Evolutionary conservation across 345 rosid genomes (phyloP).

Genomic region (Luvunga scandens): DNA sequence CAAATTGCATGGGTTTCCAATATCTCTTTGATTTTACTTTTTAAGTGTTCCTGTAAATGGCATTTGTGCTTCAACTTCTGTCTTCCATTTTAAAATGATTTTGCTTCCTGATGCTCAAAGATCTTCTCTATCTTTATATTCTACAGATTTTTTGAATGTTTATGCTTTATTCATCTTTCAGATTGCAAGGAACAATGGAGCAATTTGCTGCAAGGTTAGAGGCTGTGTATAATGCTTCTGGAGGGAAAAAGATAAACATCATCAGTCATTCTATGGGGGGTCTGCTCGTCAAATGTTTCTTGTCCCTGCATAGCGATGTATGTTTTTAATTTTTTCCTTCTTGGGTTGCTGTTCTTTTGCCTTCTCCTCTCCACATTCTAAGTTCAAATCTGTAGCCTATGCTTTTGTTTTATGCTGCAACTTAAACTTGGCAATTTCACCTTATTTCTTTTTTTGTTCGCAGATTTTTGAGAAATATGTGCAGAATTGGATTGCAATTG

Average conservation of each 20-base stretch:
- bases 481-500: constrained; percentile 92
- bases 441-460: constrained; percentile 1
- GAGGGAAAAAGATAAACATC: constrained; percentile 83
- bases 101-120: not conserved
- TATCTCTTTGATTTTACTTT: not conserved
- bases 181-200: constrained; percentile 75
- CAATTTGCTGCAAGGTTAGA: constrained; percentile 65
- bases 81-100: not conserved
- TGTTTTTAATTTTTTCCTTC: not conserved
- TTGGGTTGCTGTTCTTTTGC: not conserved
- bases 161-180: constrained; percentile 27
- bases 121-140: not conserved
- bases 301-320: constrained; percentile 81
- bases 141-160: not conserved
- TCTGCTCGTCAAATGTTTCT: constrained; percentile 87
- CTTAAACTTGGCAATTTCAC: not conserved
- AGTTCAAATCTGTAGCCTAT: not conserved
- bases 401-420: not conserved
- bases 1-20: not conserved
- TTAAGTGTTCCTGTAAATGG: not conserved
- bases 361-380: not conserved
- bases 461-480: constrained; percentile 91
- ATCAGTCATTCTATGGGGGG: constrained; percentile 99
- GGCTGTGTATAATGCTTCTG: constrained; percentile 67
- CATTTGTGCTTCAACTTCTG: not conserved